Conservation (phyloP, 805 yeast species). For the Suhomyces kilbournensis region DNA sequence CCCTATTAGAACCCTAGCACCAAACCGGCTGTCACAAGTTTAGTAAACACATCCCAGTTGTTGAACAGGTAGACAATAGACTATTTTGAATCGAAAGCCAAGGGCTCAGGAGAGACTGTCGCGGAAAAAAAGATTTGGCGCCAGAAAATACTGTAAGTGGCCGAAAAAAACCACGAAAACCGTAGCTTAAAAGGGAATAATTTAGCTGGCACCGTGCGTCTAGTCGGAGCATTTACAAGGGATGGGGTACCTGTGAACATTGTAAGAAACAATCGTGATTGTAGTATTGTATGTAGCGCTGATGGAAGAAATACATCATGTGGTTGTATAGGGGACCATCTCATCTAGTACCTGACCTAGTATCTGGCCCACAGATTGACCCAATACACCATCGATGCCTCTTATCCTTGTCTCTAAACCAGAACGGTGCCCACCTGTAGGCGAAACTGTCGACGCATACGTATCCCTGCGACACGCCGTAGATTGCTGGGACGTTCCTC, state of each 20-base stretch:
- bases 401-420: too few species aligned
- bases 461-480: conserved; percentile 2
- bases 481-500: neutral
- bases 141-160: neutral
- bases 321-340: neutral
- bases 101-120: neutral
- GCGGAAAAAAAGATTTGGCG: neutral
- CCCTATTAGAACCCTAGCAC: neutral
- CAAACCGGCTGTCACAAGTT: neutral
- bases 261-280: neutral
- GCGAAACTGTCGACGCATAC: neutral
- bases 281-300: neutral
- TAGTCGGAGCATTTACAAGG: neutral
- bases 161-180: neutral
- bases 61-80: neutral
- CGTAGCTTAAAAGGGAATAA: neutral
- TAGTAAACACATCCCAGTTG: neutral
- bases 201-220: neutral
- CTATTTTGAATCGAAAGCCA: neutral
- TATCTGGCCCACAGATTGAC: neutral
- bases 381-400: neutral
- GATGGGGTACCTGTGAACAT: neutral
- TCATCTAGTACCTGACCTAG: neutral
- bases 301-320: neutral
- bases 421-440: neutral